phyloP scores from a whole-genome alignment of 208 protist genomes.

The Wallacemonas sp. region DNA sequence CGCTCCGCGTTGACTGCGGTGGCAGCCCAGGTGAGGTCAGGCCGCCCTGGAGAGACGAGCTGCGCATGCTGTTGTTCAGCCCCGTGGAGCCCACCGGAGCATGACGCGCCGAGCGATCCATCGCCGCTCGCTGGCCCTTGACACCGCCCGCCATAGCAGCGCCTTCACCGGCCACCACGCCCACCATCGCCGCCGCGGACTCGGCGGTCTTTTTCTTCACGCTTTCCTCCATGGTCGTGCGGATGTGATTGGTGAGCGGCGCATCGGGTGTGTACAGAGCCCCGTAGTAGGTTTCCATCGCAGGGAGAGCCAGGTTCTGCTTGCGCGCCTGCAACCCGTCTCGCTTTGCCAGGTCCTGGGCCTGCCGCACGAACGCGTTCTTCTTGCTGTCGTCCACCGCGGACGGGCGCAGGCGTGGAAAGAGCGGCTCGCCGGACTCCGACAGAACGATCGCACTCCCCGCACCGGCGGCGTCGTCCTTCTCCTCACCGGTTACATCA shows the following conservation, averaged over 20 bases:
- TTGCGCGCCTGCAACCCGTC: slow-evolving; percentile 20
- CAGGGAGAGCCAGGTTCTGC: slow-evolving; percentile 6
- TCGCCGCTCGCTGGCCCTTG: neutral
- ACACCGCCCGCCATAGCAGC: neutral
- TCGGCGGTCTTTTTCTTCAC: neutral
- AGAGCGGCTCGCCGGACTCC: slow-evolving; percentile 20
- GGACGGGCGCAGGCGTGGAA: slow-evolving; percentile 34
- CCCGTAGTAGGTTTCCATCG: slow-evolving; percentile 32
- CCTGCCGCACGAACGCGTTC: neutral
- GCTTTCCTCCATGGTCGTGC: neutral
- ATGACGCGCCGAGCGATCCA: neutral
- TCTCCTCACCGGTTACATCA: too few species aligned
- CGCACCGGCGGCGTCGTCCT: neutral
- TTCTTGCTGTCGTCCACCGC: slow-evolving; percentile 19
- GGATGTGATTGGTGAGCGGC: slow-evolving; percentile 8
- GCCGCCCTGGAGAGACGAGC: neutral
- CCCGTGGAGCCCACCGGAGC: too few species aligned
- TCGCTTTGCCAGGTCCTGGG: slow-evolving; percentile 13
- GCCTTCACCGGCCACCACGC: neutral
- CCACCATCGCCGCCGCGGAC: neutral
- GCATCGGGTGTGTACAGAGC: slow-evolving; percentile 19
- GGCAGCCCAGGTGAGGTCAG: neutral
- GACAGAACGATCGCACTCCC: too few species aligned
- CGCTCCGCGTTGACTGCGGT: neutral
- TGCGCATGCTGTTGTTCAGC: slow-evolving; percentile 8